phyloP scores from a whole-genome alignment of 805 yeast species.

The Metschnikowia matae region DNA sequence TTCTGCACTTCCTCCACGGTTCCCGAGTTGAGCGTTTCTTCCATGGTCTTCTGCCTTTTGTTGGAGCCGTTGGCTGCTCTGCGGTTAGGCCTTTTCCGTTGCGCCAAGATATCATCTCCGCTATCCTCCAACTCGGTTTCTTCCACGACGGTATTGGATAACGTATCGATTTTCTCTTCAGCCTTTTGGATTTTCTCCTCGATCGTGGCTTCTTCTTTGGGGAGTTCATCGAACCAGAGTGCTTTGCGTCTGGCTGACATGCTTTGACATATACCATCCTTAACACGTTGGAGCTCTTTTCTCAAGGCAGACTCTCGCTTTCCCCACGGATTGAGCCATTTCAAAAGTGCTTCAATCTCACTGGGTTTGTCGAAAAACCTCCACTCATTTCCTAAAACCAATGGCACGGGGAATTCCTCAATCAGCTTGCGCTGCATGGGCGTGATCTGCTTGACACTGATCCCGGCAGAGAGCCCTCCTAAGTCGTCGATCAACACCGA shows the following conservation, averaged over 20 bases:
- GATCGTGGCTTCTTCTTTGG: slow-evolving; percentile 25
- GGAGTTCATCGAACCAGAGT: slow-evolving; percentile 39
- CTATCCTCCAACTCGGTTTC: slow-evolving; percentile 26
- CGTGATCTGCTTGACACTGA: slow-evolving; percentile 19
- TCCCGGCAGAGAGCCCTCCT: slow-evolving; percentile 14
- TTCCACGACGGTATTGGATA: slow-evolving; percentile 6
- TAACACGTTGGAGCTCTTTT: slow-evolving; percentile 54
- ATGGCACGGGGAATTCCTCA: slow-evolving; percentile 61
- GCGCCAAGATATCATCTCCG: slow-evolving; percentile 22
- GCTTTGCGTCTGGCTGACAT: slow-evolving; percentile 58
- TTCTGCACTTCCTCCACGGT: slow-evolving; percentile 23
- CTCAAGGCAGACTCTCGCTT: slow-evolving; percentile 61
- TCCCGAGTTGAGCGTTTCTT: slow-evolving; percentile 29
- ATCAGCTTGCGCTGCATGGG: slow-evolving; percentile 55
- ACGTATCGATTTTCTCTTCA: slow-evolving; percentile 5
- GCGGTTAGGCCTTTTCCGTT: slow-evolving; percentile 31
- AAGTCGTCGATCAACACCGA: slow-evolving; percentile 9
- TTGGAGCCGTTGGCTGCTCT: slow-evolving; percentile 25
- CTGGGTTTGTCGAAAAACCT: slow-evolving; percentile 58
- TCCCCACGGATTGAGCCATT: slow-evolving; percentile 78
- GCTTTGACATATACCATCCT: slow-evolving; percentile 51
- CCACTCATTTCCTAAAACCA: slow-evolving; percentile 60
- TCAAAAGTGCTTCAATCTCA: slow-evolving; percentile 51
- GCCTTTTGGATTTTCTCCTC: slow-evolving; percentile 11
- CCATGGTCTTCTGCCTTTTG: slow-evolving; percentile 35